Evolutionary conservation across 2,329 filamentous ascomycete genomes (phyloP), one percentile per base, ranked within the genome.

Genomic region (Fusarium siculi): DNA sequence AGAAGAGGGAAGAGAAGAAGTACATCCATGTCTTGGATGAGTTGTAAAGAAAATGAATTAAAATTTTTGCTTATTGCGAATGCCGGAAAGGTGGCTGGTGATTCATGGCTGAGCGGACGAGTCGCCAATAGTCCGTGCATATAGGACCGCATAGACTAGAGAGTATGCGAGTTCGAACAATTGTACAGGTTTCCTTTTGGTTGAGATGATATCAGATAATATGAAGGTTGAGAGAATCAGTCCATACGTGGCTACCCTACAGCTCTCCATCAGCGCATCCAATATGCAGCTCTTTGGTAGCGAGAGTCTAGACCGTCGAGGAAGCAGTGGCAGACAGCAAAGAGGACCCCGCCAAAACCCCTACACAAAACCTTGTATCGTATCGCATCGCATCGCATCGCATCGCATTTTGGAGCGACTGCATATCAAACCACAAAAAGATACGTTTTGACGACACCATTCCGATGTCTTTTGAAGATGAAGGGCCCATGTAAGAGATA

Each of bases 1-100:
- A 99, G 88, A 96, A 92, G 89, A 89, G 90, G 78, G 95, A 98
- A 83, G 95, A 98, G 85, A 96, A 92, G 89, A 96, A 98, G 88
- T 99, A 97, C 83, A 86, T 98, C 82, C 96, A 99, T 83, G 95
- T 99, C 70, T 86, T 94, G 80, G 94, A 97, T 82, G 92, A 96
- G 82, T 90, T 95, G 87, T 96, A 91, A 85, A 76, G 61, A 50
- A 74, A 53, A 70, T 70, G 65, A 55, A 47, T 49, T 64, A n/a
- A 39, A 50, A 40, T 55, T 66, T 72, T 68, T 62, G 58, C 65
- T 63, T 65, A 47, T 43, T 56, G 53, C 37, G 61, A 63, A 69
- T 75, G 70, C 68, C 71, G 73, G 57, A 56, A 59, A 63, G 61
- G 63, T 66, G 64, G 63, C 52, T 58, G 64, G 47, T 37, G 54